A percentile compares a stretch with the other conserved stretches of the same genome.
phyloP scores from a whole-genome alignment of 2,329 filamentous ascomycete genomes.

The Claviceps purpurea region DNA sequence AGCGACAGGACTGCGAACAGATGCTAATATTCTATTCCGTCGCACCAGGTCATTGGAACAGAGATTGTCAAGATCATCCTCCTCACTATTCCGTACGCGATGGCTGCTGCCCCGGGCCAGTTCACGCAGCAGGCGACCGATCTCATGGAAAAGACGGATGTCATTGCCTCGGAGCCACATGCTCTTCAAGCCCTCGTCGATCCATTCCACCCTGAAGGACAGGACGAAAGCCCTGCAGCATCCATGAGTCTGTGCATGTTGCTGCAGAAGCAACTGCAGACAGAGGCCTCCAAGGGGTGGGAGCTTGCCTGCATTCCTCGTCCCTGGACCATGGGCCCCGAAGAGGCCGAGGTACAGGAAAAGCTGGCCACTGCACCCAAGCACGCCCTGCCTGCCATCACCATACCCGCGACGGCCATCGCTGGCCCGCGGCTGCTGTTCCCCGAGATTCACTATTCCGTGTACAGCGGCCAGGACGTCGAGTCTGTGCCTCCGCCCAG shows the following conservation, averaged over 20 bases:
- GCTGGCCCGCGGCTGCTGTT: constrained; percentile 67
- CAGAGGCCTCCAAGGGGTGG: constrained; percentile 64
- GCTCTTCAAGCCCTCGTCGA: constrained; percentile 76
- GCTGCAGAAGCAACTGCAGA: constrained; percentile 74
- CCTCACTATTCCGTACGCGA: constrained; percentile 81
- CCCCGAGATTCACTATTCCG: constrained; percentile 87
- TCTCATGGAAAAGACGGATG: constrained; percentile 84
- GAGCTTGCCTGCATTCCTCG: constrained; percentile 55
- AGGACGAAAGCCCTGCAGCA: constrained; percentile 49
- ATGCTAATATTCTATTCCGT: neutral
- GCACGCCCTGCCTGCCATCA: constrained; percentile 64
- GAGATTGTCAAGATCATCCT: constrained; percentile 96
- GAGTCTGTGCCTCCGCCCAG: constrained; percentile 72
- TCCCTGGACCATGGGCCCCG: constrained; percentile 50
- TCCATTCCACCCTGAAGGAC: constrained; percentile 57
- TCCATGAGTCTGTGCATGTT: constrained; percentile 61
- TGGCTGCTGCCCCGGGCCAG: constrained; percentile 57
- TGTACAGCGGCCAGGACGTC: constrained; percentile 76
- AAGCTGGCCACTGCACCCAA: constrained; percentile 50
- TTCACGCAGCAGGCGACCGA: constrained; percentile 62
- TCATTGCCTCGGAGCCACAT: constrained; percentile 82
- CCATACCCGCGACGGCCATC: constrained; percentile 61
- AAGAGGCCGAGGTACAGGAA: constrained; percentile 46
- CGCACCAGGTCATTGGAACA: constrained; percentile 48
- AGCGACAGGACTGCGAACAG: no score